Evolutionary conservation across 2,329 filamentous ascomycete genomes (phyloP).

Genomic region (Colletotrichum camelliae): DNA sequence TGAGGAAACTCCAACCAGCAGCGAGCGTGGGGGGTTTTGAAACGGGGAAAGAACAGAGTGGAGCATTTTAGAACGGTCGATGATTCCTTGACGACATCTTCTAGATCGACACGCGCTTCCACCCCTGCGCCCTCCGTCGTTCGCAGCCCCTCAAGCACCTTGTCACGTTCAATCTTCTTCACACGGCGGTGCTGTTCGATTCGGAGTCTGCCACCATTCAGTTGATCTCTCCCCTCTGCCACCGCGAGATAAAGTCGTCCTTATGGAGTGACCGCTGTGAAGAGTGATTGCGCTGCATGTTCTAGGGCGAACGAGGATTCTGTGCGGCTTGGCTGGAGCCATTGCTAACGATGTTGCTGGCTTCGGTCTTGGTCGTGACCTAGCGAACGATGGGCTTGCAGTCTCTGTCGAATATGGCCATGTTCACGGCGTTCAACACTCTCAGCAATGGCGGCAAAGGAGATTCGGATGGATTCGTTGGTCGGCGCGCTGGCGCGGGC

Average conservation of each 20-base stretch:
- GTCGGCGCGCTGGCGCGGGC: neutral
- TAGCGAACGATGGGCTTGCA: neutral
- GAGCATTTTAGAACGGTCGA: too few species aligned
- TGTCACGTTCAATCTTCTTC: neutral
- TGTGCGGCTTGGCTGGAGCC: neutral
- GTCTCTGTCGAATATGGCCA: neutral
- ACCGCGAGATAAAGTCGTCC: neutral
- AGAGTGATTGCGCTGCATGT: neutral
- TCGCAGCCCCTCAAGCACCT: too few species aligned
- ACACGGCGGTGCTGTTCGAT: neutral
- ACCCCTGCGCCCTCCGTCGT: too few species aligned
- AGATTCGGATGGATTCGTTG: neutral
- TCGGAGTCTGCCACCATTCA: neutral
- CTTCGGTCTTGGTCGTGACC: neutral
- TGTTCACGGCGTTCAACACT: neutral
- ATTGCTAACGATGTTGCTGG: neutral
- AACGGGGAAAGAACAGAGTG: too few species aligned
- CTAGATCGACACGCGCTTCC: too few species aligned
- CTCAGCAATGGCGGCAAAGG: neutral
- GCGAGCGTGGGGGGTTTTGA: too few species aligned
- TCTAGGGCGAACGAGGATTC: neutral
- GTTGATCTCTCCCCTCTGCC: neutral
- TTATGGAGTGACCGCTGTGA: neutral
- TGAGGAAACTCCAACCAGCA: too few species aligned
- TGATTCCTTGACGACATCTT: too few species aligned